phyloP scores from a whole-genome alignment of 75 land plant genomes.

The Chamaecyparis obtusa region DNA sequence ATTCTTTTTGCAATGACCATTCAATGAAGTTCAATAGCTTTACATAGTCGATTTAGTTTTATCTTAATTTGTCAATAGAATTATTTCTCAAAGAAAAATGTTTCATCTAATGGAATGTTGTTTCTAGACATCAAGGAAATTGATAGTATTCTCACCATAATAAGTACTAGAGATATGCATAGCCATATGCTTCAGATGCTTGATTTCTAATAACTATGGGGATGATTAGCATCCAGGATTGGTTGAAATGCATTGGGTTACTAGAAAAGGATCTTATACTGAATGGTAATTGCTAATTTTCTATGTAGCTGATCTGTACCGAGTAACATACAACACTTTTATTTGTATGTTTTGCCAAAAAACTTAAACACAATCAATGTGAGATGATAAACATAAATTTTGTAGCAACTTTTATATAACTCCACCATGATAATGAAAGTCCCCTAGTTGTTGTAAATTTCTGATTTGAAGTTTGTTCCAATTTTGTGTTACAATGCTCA shows the following conservation, averaged over 20 bases:
- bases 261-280: not conserved
- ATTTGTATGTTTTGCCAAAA: too few relatives aligned
- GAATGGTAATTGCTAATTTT: not conserved
- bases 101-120: not conserved
- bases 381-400: too few relatives aligned
- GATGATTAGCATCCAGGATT: not conserved
- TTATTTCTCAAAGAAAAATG: not conserved
- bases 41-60: not conserved
- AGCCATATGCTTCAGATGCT: not conserved
- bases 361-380: too few relatives aligned
- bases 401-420: too few relatives aligned
- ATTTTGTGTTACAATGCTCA: too few relatives aligned
- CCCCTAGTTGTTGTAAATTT: too few relatives aligned
- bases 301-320: constrained; percentile 67
- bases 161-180: not conserved
- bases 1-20: not conserved
- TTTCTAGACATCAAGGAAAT: not conserved
- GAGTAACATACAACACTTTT: constrained; percentile 31
- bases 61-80: not conserved
- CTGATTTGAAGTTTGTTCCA: too few relatives aligned
- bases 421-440: too few relatives aligned
- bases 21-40: not conserved
- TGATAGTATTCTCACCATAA: not conserved
- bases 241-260: not conserved
- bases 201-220: not conserved